A percentile compares a stretch with the other conserved stretches of the same genome.
phyloP scores from a whole-genome alignment of 768 basidiomycete genomes.

The Podaxis sp. region DNA sequence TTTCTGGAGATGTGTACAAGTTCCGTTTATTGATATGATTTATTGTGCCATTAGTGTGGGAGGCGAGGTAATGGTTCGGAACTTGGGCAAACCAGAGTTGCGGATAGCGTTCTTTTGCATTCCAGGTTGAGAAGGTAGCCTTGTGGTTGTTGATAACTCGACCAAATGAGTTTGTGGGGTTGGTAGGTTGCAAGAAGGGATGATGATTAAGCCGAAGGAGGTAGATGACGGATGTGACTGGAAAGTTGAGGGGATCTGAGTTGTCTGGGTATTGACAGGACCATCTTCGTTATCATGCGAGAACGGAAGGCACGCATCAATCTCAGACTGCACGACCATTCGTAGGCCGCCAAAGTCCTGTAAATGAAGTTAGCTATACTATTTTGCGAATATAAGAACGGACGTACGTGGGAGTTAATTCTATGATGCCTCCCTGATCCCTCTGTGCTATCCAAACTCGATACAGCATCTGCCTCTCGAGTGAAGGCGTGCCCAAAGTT shows the following conservation, averaged over 20 bases:
- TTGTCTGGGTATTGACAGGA: slow-evolving; percentile 30
- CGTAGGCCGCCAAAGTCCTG: slow-evolving; percentile 19
- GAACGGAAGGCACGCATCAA: slow-evolving; percentile 20
- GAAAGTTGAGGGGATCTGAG: not conserved
- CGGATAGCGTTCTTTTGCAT: slow-evolving; percentile 62
- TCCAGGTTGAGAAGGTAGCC: not conserved
- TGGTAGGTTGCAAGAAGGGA: not conserved
- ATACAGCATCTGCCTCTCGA: slow-evolving; percentile 6
- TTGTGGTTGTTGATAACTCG: slow-evolving; percentile 1
- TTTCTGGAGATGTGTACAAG: slow-evolving; percentile 28
- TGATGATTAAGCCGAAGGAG: not conserved
- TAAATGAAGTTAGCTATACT: not conserved
- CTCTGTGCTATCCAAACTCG: slow-evolving; percentile 29
- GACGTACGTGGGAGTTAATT: slow-evolving; percentile 46
- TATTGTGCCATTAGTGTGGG: slow-evolving; percentile 54
- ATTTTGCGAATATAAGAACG: no score
- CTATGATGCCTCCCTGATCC: slow-evolving; percentile 46
- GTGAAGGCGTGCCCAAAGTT: slow-evolving; percentile 53
- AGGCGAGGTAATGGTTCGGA: slow-evolving; percentile 51
- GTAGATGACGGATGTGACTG: not conserved
- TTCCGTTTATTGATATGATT: slow-evolving; percentile 42
- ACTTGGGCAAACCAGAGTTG: slow-evolving; percentile 72
- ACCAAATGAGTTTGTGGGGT: not conserved
- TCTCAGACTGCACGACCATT: slow-evolving; percentile 25
- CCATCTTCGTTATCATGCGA: slow-evolving; percentile 16